Conservation (phyloP, 2,329 filamentous ascomycete genomes). For the Biscogniauxia sp. region DNA sequence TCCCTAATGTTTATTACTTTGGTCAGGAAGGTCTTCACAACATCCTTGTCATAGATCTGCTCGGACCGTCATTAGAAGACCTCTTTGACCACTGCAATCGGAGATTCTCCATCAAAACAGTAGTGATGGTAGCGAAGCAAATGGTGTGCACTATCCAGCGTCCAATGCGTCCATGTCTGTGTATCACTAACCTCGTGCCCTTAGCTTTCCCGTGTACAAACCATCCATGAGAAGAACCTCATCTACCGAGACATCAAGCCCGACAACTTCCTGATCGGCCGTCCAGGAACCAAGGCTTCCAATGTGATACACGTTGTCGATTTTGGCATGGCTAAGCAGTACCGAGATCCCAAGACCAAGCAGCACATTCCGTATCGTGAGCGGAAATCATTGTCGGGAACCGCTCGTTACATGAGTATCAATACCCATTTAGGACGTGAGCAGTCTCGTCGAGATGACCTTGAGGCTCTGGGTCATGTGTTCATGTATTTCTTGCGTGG, state of each 20-base stretch:
- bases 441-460: conserved; percentile 91
- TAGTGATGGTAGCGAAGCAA: conserved; percentile 98
- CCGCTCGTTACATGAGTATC: conserved; percentile 98
- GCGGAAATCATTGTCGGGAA: conserved; percentile 93
- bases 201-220: conserved; percentile 83
- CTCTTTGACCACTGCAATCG: conserved; percentile 97
- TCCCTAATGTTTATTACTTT: conserved; percentile 99
- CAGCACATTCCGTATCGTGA: conserved; percentile 98
- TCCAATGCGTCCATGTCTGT: not conserved
- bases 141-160: conserved; percentile 61
- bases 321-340: conserved; percentile 99
- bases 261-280: conserved; percentile 97
- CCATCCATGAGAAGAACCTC: conserved; percentile 97
- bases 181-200: conserved; percentile 26
- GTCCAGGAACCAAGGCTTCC: conserved; percentile 86
- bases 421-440: conserved; percentile 97
- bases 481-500: conserved; percentile 75
- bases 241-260: conserved; percentile 99
- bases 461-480: conserved; percentile 80
- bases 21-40: conserved; percentile 98
- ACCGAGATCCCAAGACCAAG: conserved; percentile 97
- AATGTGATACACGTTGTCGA: conserved; percentile 99
- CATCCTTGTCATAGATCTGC: conserved; percentile 94
- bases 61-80: conserved; percentile 92
- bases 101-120: conserved; percentile 94